phyloP scores from a whole-genome alignment of 2,329 filamentous ascomycete genomes.

The Colletotrichum noveboracense region DNA sequence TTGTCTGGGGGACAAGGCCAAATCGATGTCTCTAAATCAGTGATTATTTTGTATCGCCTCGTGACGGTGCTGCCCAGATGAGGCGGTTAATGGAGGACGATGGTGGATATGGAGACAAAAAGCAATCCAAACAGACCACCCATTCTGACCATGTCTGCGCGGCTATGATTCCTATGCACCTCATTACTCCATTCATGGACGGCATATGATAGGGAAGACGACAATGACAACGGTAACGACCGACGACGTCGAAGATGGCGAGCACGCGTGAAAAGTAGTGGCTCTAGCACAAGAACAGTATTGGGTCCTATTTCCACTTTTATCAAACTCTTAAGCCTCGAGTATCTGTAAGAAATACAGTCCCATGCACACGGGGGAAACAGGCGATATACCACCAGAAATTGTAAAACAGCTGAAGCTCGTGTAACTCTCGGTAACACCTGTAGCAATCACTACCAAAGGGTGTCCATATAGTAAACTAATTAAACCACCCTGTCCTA shows the following conservation, averaged over 20 bases:
- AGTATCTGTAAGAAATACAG: neutral
- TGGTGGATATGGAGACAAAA: neutral
- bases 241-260: no score
- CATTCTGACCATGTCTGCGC: no score
- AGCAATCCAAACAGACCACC: neutral
- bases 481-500: neutral
- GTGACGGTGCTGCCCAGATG: neutral
- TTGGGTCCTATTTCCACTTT: neutral
- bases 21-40: neutral
- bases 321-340: fast-evolving
- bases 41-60: neutral
- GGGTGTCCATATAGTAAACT: neutral
- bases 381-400: neutral
- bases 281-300: neutral
- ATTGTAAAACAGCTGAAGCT: neutral
- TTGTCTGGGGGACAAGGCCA: neutral
- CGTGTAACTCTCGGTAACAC: neutral
- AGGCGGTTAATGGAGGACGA: neutral
- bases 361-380: neutral
- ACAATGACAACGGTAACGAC: neutral
- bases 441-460: neutral
- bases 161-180: no score
- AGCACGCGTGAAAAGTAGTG: neutral
- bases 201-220: neutral
- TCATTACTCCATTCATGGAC: no score